Evolutionary conservation across 495 filamentous ascomycete genomes (phyloP), one percentile per base, ranked within the genome.

Genomic region (Tuber microsphaerosporum): DNA sequence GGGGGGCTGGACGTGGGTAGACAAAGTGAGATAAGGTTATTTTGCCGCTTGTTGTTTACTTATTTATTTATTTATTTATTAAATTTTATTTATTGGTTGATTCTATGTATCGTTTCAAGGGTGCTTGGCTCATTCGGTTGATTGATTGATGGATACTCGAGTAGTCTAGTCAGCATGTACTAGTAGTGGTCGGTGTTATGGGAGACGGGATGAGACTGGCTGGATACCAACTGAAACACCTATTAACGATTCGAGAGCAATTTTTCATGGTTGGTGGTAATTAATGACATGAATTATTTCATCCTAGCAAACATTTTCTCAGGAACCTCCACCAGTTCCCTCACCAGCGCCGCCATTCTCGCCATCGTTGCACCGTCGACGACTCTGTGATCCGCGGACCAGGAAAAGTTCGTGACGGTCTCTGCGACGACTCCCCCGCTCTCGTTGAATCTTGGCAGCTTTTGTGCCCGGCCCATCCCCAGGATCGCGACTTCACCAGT

Each of bases 281-380:
- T 17, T 4, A 19, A 31, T 31, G 56, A 2, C 26, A 34, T 12
- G 2, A 39, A 65, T 84, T 75, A 89, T 83, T 84, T 85, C 75
- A 86, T 75, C 45, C 83, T 85, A 75, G 85, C 87, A 70, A 97
- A 85, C 93, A 98, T 95, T 71, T 87, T 86, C 84, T 92, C 94
- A 3, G 94, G 91, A 77, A 92, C 89, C 85, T 98, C 94, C 71
- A 97, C 87, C 61, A 91, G 90, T 43, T 87, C 85, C 76, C 88
- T 89, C 48, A 98, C 91, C 76, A 88, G 87, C 76, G 92, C 92
- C 1, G 93, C 94, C 85, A 94, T 94, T 69, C 93, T 86, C 14
- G 96, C 96, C 89, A 97, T 91, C 42, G 92, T 96, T 44, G 94
- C 95, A 8, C 96, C 96, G 85, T 99, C 96, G 69, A 98, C 89